These are phyloP conservation scores for Erodium texanum DNA, from an alignment of 441 rosid species.

Conservation along the genomic window DNA sequence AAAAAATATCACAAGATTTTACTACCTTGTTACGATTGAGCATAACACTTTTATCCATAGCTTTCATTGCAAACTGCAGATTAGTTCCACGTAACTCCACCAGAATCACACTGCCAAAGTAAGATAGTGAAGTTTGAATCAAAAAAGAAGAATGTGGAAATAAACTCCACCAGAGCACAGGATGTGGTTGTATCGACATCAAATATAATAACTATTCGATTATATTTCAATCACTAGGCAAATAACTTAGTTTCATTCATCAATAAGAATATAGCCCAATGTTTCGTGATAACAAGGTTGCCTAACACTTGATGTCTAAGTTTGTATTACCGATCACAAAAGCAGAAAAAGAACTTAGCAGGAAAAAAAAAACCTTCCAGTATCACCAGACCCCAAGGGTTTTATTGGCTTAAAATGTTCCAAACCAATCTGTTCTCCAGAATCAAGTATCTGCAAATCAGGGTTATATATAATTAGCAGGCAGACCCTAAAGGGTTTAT, in stretches of 20 bases:
- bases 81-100: constrained; percentile 76
- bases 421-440: constrained; percentile 67
- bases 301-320: background rate
- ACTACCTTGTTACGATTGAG: constrained; percentile 94
- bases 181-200: no score
- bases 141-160: background rate
- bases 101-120: constrained; percentile 65
- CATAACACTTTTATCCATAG: constrained; percentile 89
- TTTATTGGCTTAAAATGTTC: constrained; percentile 81
- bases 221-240: no score
- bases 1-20: no score
- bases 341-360: background rate
- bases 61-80: constrained; percentile 81
- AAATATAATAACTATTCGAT: no score
- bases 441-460: constrained; percentile 39
- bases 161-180: background rate
- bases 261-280: no score
- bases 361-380: constrained; percentile 61
- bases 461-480: constrained; percentile 40
- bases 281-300: no score
- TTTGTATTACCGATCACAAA: no score
- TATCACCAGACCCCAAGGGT: constrained; percentile 93
- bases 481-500: constrained; percentile 83
- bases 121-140: background rate
- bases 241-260: no score